These are phyloP conservation scores for Myxozyma geophila DNA, from an alignment of 805 yeast genomes.

Conservation along the genomic window DNA sequence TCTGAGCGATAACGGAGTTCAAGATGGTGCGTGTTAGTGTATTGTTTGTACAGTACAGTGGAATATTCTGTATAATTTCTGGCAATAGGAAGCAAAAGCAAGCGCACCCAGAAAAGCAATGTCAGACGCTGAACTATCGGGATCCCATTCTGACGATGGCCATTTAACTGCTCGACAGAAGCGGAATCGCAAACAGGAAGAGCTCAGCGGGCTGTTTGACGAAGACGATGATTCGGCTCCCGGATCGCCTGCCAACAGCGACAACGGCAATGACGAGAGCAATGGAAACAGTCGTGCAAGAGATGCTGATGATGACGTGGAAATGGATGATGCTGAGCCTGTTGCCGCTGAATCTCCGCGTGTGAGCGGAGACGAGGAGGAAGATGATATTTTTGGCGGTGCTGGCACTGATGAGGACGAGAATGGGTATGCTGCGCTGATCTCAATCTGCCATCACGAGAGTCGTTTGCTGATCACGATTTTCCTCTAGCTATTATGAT, in stretches of 20 bases:
- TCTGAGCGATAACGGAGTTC: neutral
- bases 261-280: slow-evolving; percentile 21
- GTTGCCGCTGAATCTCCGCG: slow-evolving; percentile 1
- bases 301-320: slow-evolving; percentile 20
- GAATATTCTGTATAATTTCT: neutral
- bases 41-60: no score
- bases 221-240: slow-evolving; percentile 35
- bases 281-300: slow-evolving; percentile 17
- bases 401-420: slow-evolving; percentile 22
- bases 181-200: slow-evolving; percentile 17
- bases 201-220: slow-evolving; percentile 37
- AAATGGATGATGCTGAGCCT: slow-evolving; percentile 8
- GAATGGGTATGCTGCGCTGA: slow-evolving; percentile 4
- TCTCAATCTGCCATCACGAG: neutral
- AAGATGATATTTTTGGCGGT: slow-evolving; percentile 35
- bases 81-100: neutral
- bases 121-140: slow-evolving; percentile 10
- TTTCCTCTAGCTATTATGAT: slow-evolving; percentile 13
- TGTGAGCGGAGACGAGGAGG: slow-evolving; percentile 25
- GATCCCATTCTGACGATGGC: neutral
- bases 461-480: neutral
- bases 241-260: slow-evolving; percentile 20
- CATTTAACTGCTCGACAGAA: slow-evolving; percentile 1
- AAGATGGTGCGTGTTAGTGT: neutral
- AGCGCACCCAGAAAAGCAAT: neutral